Base-by-base conservation (phyloP, 345 rosid genomes). In the Boechera retrofracta region DNA sequence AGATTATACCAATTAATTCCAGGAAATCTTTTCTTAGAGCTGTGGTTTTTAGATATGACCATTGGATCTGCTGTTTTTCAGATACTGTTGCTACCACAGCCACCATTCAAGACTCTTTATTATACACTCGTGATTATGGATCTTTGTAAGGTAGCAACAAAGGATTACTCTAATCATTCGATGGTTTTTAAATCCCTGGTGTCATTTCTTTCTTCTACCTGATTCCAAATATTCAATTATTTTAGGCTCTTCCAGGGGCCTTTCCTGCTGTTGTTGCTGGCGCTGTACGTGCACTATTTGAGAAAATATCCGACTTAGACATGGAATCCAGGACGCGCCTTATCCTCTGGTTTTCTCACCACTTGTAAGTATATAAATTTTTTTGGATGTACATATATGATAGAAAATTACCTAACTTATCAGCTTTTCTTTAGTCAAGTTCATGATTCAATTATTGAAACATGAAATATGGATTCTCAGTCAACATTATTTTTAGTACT, bases 211-310 rank as follows among this genome's bases (percentile, higher is more conserved):
- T 76, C 45, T 55, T 31, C 3, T 12, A 55, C 58, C 74, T 69
- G 60, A 67, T 67, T 79, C 83, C 81, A 86, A 76, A 10, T 73
- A 29, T 45, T 48, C 5, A 24, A 83, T 60, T 75, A 62, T 73
- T 77, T 67, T 79, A 95, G 99, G 99, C 99, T 84, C 99, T 95
- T 80, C 98, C 99, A 64, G 99, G 98, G 71, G 99, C 99, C 81
- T 95, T 95, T 85, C 99, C 99, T 76, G 94, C 98, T 76, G 99
- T 95, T 82, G 96, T 95, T 63, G 99, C 99, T 67, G 96, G 96
- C 26, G 98, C 97, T 54, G 98, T 95, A 66, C 97, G 98, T 80
- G 94, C 91, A 38, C 94, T 95, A 69, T 95, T 95, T 87, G 98
- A 93, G 77, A 95, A 84, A 82, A 91, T 95, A 53, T 91, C 89